Evolutionary conservation across 2,329 filamentous ascomycete genomes (phyloP).

Genomic region (Knufia petricola): DNA sequence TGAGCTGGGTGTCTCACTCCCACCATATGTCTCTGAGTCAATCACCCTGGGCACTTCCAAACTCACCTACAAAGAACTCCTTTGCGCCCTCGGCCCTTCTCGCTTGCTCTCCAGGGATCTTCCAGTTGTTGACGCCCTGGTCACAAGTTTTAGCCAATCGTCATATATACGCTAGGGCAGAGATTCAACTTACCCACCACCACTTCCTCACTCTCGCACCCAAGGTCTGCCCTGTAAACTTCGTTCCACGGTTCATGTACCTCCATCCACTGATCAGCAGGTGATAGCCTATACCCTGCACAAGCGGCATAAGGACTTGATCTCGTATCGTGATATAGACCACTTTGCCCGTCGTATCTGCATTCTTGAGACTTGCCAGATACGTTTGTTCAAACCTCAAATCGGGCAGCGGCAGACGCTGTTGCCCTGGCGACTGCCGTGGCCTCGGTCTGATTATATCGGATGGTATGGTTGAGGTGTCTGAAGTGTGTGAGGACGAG

Average conservation of each 20-base stretch:
- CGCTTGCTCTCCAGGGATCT: slow-evolving; percentile 42
- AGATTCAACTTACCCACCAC: too few relatives aligned
- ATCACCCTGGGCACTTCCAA: slow-evolving; percentile 20
- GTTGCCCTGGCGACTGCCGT: slow-evolving; percentile 29
- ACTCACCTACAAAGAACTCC: slow-evolving; percentile 27
- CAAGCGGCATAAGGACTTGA: slow-evolving; percentile 73
- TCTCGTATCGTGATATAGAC: slow-evolving; percentile 78
- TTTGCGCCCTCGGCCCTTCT: slow-evolving; percentile 32
- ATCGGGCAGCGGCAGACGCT: slow-evolving; percentile 68
- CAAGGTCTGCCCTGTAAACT: slow-evolving; percentile 63
- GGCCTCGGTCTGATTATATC: slow-evolving; percentile 36
- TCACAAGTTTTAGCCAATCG: too few relatives aligned
- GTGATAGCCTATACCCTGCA: slow-evolving; percentile 84
- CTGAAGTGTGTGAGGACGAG: slow-evolving; percentile 32
- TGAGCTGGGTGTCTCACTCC: too few relatives aligned
- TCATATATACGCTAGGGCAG: too few relatives aligned
- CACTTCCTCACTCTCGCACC: slow-evolving; percentile 70
- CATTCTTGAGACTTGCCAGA: slow-evolving; percentile 72
- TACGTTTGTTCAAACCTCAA: slow-evolving; percentile 98
- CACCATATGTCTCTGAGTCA: slow-evolving; percentile 10
- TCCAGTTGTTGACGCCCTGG: slow-evolving; percentile 90
- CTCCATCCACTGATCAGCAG: slow-evolving; percentile 79
- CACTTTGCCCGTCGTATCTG: slow-evolving; percentile 70
- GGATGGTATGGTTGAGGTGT: slow-evolving; percentile 36
- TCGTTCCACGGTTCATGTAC: slow-evolving; percentile 72